Percentiles rank a stretch among this genome's conserved stretches.
Conservation (phyloP, 2,329 filamentous ascomycete species). For the Fusarium guadeloupense region DNA sequence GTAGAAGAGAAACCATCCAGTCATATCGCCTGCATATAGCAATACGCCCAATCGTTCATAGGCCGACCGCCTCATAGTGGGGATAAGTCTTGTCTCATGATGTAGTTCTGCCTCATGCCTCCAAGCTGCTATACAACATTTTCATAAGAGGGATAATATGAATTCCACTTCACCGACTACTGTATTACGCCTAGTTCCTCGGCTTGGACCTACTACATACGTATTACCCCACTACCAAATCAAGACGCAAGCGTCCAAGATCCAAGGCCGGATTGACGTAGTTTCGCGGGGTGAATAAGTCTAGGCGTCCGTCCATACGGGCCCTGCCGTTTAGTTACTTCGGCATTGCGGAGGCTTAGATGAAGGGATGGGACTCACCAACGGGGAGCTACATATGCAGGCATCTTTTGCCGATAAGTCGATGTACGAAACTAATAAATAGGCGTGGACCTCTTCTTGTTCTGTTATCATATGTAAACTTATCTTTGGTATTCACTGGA, state of each 20-base stretch:
- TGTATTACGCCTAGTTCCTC: conserved; percentile 10
- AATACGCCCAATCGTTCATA: conserved; percentile 25
- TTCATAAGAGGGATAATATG: neutral
- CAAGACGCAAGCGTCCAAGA: conserved; percentile 12
- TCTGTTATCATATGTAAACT: neutral
- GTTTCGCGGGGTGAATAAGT: conserved; percentile 24
- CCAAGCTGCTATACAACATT: neutral
- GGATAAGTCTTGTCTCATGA: conserved; percentile 7
- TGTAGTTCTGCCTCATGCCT: neutral
- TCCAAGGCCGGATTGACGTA: conserved; percentile 5
- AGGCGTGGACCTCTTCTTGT: conserved; percentile 11
- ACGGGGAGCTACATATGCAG: conserved; percentile 18
- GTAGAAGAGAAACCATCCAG: neutral
- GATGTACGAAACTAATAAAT: conserved; percentile 32
- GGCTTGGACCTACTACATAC: neutral
- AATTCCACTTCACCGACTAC: conserved; percentile 22
- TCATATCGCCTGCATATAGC: conserved; percentile 29
- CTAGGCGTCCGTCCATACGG: conserved; percentile 5
- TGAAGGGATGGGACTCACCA: conserved; percentile 11
- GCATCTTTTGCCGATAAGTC: conserved; percentile 13
- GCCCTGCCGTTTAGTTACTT: conserved; percentile 24
- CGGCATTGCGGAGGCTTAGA: conserved; percentile 36
- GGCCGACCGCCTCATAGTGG: conserved; percentile 23
- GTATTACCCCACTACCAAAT: conserved; percentile 38
- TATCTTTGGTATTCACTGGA: conserved; percentile 2